Percentiles rank a stretch among this genome's conserved stretches.
These are phyloP conservation scores for Capsella rubella DNA, from an alignment of 441 rosid genomes.

Conservation along the genomic window DNA sequence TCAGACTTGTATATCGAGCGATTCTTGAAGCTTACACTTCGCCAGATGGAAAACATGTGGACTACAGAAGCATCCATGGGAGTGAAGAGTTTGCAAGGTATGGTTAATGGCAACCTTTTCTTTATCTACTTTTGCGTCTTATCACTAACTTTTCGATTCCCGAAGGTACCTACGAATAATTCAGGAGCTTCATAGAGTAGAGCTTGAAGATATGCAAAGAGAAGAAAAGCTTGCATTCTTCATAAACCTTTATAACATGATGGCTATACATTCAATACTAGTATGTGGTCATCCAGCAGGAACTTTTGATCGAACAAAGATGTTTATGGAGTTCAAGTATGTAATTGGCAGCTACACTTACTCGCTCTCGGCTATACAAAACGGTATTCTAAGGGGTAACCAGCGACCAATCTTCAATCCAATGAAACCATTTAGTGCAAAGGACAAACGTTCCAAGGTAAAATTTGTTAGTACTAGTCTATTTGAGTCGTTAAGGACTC, in stretches of 20 bases:
- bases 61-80: slow-evolving; percentile 87
- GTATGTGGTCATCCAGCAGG: slow-evolving; percentile 76
- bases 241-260: slow-evolving; percentile 84
- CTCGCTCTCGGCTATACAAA: slow-evolving; percentile 86
- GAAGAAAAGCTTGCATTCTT: slow-evolving; percentile 88
- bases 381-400: slow-evolving; percentile 82
- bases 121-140: neutral
- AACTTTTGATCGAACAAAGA: slow-evolving; percentile 70
- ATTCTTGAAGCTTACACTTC: slow-evolving; percentile 82
- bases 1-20: slow-evolving; percentile 67
- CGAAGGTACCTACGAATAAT: slow-evolving; percentile 75
- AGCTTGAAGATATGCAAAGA: slow-evolving; percentile 64
- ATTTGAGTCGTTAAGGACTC: neutral
- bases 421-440: slow-evolving; percentile 74
- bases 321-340: slow-evolving; percentile 83
- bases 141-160: slow-evolving; percentile 17
- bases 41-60: slow-evolving; percentile 81
- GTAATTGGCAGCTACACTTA: slow-evolving; percentile 74
- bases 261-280: slow-evolving; percentile 85
- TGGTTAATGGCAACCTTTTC: neutral
- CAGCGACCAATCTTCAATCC: slow-evolving; percentile 80
- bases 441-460: slow-evolving; percentile 75
- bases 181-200: slow-evolving; percentile 85
- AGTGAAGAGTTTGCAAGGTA: slow-evolving; percentile 97
- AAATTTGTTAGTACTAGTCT: neutral